Evolutionary conservation across 2,329 filamentous ascomycete genomes (phyloP), one percentile per base, ranked within the genome.

Genomic region (Aspergillus caelatus): DNA sequence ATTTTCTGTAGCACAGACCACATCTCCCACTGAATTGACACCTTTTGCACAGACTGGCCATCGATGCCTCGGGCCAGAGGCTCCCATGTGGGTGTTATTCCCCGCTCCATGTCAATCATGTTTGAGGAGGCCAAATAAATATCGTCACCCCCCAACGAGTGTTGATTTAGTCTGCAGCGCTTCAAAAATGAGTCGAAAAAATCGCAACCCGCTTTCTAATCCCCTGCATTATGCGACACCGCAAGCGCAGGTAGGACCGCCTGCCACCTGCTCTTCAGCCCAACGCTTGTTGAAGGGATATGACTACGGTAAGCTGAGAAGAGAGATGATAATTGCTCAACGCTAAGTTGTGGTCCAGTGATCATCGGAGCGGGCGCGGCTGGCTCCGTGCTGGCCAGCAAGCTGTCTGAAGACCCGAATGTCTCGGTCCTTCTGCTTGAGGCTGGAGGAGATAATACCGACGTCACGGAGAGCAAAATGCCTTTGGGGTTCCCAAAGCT

Each of bases 321-420:
- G 10, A 23, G 2, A 21, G 8, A 39, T 2, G 46, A 14, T 50
- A 21, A 11, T 56, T 19, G 8, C 28, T 1, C 28, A 21, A 23
- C 4, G 14, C 26, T 30, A 11, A 53, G 16, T 2, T 9, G 21
- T 19, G 5, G 39, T 11, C 14, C 7, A 69, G 67, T 68, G 14
- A 68, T 69, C n/a, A 36, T 69, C 12, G 66, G 66, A 2, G 66
- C 67, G 5, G 67, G 67, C n/a, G 61, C 67, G 28, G 67, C 66
- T 16, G 67, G 66, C 52, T 65, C 62, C 21, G 67, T 69, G n/a
- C 32, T 68, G 9, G 67, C 67, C 28, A 68, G 61, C 60, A 68
- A 67, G 59, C 66, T 68, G 14, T 69, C 67, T 34, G 66, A 67
- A 30, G 67, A 69, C 52, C 57, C 62, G 28, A 62, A 64, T 46